Conservation (phyloP, 2,329 filamentous ascomycete species). For the Epichloe gansuensis region DNA sequence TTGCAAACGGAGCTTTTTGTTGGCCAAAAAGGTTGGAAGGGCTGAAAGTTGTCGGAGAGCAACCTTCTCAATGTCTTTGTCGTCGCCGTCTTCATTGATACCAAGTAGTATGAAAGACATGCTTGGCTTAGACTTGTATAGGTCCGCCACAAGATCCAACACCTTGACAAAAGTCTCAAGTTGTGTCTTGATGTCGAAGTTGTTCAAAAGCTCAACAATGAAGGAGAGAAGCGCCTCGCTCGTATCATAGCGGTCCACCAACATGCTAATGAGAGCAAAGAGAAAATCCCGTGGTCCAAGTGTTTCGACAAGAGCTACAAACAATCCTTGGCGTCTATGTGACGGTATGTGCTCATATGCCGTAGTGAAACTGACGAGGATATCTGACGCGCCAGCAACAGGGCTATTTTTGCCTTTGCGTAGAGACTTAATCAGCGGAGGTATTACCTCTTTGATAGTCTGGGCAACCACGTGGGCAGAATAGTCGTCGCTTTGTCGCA, state of each 20-base stretch:
- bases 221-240: constrained; percentile 65
- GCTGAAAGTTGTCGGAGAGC: constrained; percentile 44
- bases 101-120: constrained; percentile 64
- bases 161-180: constrained; percentile 68
- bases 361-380: constrained; percentile 90
- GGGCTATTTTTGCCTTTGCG: constrained; percentile 67
- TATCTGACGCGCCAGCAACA: constrained; percentile 71
- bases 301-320: constrained; percentile 73
- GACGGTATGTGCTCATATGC: constrained; percentile 93
- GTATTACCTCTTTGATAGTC: constrained; percentile 89
- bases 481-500: constrained; percentile 91
- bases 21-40: constrained; percentile 45
- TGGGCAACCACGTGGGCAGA: constrained; percentile 92
- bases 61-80: constrained; percentile 36
- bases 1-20: constrained; percentile 43
- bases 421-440: constrained; percentile 76
- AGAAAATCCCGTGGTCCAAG: constrained; percentile 79
- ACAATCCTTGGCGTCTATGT: constrained; percentile 71
- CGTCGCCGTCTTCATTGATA: constrained; percentile 32
- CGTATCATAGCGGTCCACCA: constrained; percentile 80
- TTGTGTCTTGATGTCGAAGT: constrained; percentile 64
- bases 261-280: constrained; percentile 76
- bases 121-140: constrained; percentile 61
- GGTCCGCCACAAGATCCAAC: constrained; percentile 61
- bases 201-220: constrained; percentile 58